phyloP scores from a whole-genome alignment of 805 yeast species.

The Scheffersomyces lignosus region DNA sequence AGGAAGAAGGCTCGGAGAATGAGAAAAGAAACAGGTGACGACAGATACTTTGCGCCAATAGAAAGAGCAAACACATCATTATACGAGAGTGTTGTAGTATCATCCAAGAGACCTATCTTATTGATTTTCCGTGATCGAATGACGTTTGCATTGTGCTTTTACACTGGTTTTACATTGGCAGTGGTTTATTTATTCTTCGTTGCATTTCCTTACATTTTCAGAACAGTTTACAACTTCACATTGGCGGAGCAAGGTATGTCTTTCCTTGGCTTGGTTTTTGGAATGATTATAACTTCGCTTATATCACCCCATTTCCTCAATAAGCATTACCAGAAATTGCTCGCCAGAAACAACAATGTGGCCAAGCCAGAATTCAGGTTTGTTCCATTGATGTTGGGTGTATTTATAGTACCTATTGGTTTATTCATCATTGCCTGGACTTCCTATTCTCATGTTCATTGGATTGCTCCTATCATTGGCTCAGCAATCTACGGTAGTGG shows the following conservation, averaged over 20 bases:
- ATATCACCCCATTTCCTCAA: conserved; percentile 7
- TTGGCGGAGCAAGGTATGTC: conserved; percentile 11
- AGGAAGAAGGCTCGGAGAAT: conserved; percentile 23
- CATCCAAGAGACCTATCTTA: conserved; percentile 23
- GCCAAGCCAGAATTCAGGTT: conserved; percentile 10
- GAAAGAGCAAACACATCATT: conserved; percentile 12
- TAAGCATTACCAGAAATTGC: conserved; percentile 4
- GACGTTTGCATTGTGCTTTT: conserved; percentile 28
- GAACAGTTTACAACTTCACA: conserved; percentile 10
- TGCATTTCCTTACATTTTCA: conserved; percentile 13
- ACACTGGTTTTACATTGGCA: conserved; percentile 5
- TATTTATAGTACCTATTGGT: conserved; percentile 13
- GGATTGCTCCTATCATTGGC: conserved; percentile 15
- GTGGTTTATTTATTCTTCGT: conserved; percentile 15
- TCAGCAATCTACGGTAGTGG: conserved; percentile 12
- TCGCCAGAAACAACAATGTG: conserved; percentile 7
- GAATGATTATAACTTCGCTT: conserved; percentile 8
- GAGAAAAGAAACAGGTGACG: conserved; percentile 35
- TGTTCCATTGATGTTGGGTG: conserved; percentile 12
- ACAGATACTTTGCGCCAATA: conserved; percentile 30
- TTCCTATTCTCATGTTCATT: conserved; percentile 8
- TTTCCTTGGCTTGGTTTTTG: conserved; percentile 12
- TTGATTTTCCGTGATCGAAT: conserved; percentile 27
- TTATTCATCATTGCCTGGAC: conserved; percentile 16
- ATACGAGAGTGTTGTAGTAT: conserved; percentile 16